phyloP scores from a whole-genome alignment of 495 filamentous ascomycete species.

The Hyaloscypha variabilis region DNA sequence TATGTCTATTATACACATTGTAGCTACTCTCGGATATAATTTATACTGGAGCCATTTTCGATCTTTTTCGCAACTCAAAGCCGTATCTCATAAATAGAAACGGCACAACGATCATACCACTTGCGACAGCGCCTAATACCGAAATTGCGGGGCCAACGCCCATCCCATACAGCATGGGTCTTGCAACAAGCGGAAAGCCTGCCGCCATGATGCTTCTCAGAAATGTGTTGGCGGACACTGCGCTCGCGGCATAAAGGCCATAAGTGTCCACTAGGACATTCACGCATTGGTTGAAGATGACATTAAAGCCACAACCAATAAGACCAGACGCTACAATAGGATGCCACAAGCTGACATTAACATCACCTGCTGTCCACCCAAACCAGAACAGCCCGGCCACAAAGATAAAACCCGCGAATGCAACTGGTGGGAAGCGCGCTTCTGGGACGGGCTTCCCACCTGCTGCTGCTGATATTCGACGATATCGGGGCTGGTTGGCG shows the following conservation, averaged over 20 bases:
- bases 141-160: conserved; percentile 52
- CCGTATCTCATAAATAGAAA: conserved; percentile 42
- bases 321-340: conserved; percentile 46
- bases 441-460: conserved; percentile 51
- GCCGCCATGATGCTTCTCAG: conserved; percentile 74
- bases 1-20: conserved; percentile 8
- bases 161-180: conserved; percentile 52
- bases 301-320: conserved; percentile 22
- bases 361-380: conserved; percentile 42
- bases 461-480: conserved; percentile 42
- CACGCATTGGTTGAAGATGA: conserved; percentile 26
- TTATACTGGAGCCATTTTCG: conserved; percentile 30
- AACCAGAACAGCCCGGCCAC: conserved; percentile 46
- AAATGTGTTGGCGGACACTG: conserved; percentile 86
- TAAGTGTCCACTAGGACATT: conserved; percentile 86
- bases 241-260: conserved; percentile 82
- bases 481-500: conserved; percentile 68
- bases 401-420: conserved; percentile 60
- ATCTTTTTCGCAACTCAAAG: conserved; percentile 48
- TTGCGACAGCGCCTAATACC: conserved; percentile 44
- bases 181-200: conserved; percentile 48
- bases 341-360: conserved; percentile 18
- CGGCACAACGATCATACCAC: conserved; percentile 45
- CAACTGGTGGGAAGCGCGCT: conserved; percentile 65
- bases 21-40: conserved; percentile 9